A percentile compares a stretch with the other conserved stretches of the same genome.
Conservation (phyloP, 306 rosid species). For the Quillaja saponaria region DNA sequence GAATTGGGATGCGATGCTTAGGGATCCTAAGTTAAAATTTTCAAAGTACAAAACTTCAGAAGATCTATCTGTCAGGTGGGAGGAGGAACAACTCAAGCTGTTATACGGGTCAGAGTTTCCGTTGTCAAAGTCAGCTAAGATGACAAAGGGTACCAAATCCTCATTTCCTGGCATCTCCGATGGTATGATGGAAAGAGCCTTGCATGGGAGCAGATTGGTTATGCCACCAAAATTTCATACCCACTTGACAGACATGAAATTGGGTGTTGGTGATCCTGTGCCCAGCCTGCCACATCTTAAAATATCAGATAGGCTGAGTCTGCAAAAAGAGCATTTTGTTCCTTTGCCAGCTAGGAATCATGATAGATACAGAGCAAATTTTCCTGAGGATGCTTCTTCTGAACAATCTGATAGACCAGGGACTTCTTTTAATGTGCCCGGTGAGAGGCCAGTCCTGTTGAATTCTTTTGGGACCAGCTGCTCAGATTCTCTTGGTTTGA, state of each 20-base stretch:
- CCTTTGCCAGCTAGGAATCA: conserved; percentile 64
- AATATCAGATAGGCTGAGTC: conserved; percentile 52
- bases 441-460: conserved; percentile 70
- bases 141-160: conserved; percentile 54
- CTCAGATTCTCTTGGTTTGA: conserved; percentile 68
- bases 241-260: conserved; percentile 94
- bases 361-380: conserved; percentile 52
- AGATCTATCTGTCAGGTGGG: conserved; percentile 85
- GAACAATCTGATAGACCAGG: conserved; percentile 82
- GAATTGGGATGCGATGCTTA: conserved; percentile 87
- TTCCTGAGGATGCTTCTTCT: conserved; percentile 65
- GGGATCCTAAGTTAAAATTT: conserved; percentile 84
- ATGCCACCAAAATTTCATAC: conserved; percentile 73
- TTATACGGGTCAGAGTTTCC: conserved; percentile 72
- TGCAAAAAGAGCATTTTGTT: conserved; percentile 60
- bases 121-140: conserved; percentile 59
- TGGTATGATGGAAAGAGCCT: conserved; percentile 96
- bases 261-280: conserved; percentile 75
- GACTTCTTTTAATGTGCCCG: conserved; percentile 54
- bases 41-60: conserved; percentile 72
- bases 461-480: conserved; percentile 68
- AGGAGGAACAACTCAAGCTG: conserved; percentile 87
- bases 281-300: conserved; percentile 58
- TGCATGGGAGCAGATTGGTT: conserved; percentile 84
- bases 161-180: conserved; percentile 84